phyloP scores from a whole-genome alignment of 306 rosid species.

The Prunus dulcis region DNA sequence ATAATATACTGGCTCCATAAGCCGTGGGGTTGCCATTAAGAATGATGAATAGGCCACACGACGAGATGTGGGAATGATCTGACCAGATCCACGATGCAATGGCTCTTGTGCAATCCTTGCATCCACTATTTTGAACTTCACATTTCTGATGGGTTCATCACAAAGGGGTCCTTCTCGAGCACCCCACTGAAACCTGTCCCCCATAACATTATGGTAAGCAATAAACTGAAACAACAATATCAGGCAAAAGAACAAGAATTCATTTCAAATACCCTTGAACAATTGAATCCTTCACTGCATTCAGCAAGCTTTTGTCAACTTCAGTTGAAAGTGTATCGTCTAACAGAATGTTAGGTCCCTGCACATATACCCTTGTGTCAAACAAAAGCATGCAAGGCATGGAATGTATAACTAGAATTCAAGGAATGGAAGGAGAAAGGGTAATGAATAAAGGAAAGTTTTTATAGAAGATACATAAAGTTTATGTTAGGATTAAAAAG shows the following conservation, averaged over 20 bases:
- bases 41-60: constrained; percentile 95
- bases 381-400: not conserved
- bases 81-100: constrained; percentile 90
- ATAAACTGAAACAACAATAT: constrained; percentile 10
- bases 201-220: constrained; percentile 18
- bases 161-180: constrained; percentile 99
- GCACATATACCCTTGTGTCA: constrained; percentile 21
- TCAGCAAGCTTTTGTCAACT: constrained; percentile 81
- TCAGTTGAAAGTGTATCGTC: constrained; percentile 95
- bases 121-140: constrained; percentile 97
- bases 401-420: not conserved
- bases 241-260: not conserved
- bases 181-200: constrained; percentile 89
- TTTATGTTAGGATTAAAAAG: not conserved
- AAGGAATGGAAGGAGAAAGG: not conserved
- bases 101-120: constrained; percentile 94
- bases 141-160: constrained; percentile 97
- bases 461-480: not conserved
- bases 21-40: constrained; percentile 97
- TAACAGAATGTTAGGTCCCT: constrained; percentile 94
- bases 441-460: not conserved
- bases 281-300: constrained; percentile 91
- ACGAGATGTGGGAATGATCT: constrained; percentile 83
- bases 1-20: constrained; percentile 96
- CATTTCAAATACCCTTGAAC: constrained; percentile 78